Base-by-base conservation (phyloP, 805 yeast species). In the Candida ortonii region DNA sequence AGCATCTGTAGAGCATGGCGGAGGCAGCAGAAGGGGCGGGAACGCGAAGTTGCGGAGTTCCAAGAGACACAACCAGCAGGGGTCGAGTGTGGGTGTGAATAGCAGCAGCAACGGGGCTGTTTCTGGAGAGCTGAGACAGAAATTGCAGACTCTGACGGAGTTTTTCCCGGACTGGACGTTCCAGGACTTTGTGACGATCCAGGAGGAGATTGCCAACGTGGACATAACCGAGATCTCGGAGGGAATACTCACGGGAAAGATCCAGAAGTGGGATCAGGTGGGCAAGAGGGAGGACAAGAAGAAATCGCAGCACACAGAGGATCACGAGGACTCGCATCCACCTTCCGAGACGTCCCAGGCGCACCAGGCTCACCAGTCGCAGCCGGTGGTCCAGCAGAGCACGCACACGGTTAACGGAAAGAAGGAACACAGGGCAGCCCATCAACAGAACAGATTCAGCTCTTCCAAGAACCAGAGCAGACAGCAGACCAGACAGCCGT, bases 151-250 rank as follows among this genome's bases (percentile, higher is more conserved):
- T 22, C 73, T 90, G 49, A 61, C 71, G 32, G 97, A 90, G 63
- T 71, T 93, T 68, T 89, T 93, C 67, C 95, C 97, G 27, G 96
- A 85, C 57, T 93, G 98, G 98, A 74, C 84, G 30, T 69, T 73
- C 35, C 95, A 84, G 18, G 98, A 93, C 57, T 76, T 93, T 56
- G 64, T 70, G 28, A 76, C 81, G 34, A 78, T 87, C 39, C 78
- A 89, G 49, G 69, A 70, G 38, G 97, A 93, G 62, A 75, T 81
- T 44, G 52, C 59, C 49, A 70, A 47, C 26, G 70, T 78, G 44
- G 88, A 84, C 56, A 68, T 88, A 47, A 94, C 83, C 55, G 71
- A 75, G 27, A 85, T 93, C 46, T 81, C 86, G 45, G 89, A 83
- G 55, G 80, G 87, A 60, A 89, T 93, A 62, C 80, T 94, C 38